Base-by-base conservation (phyloP, 257 asterid species). In the Fraxinus pennsylvanica region DNA sequence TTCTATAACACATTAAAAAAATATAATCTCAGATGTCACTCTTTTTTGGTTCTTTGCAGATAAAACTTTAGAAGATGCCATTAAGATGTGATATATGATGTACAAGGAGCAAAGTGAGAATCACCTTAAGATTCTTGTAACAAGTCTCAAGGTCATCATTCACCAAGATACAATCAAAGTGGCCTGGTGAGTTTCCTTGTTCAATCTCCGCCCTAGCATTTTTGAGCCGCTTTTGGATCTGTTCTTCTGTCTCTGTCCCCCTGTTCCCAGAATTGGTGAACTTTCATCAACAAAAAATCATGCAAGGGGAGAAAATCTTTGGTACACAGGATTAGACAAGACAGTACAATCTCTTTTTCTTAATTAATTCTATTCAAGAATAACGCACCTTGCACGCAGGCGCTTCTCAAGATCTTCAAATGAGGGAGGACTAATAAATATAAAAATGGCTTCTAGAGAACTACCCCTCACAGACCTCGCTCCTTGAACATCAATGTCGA, bases 401-500 rank as follows among this genome's bases (percentile, higher is more conserved):
- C 99, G 97, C 86, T 92, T 83, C 94, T 92, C 99, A 79, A 94
- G 99, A 89, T 92, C 97, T 86, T 92, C 95, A 82, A 84, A 90
- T 17, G 99, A 91, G 78, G 99, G 99, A 81, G 99, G 97, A 80
- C 86, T 82, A 74, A 94, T 84, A 84, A 94, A 94, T 90, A 94
- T 91, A 87, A 94, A 94, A 82, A 90, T 87, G 85, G 99, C 97
- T 83, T 94, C 97, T 79, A 94, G 92, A 84, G 94, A 86, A 87
- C 94, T 91, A 79, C 89, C 88, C 88, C 92, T 92, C 88, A 94
- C 99, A 71, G 96, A 90, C 83, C 94, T 92, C 79, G 97, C 97
- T 86, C 97, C 99, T 92, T 94, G 99, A 82, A 94, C 98, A 87
- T 92, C 98, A 85, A 94, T 94, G 81, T 94, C 98, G 85, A 94